Percentiles rank a stretch among this genome's conserved stretches.
Evolutionary conservation across 805 yeast species (phyloP).

Genomic region (Clavispora carvajalis): DNA sequence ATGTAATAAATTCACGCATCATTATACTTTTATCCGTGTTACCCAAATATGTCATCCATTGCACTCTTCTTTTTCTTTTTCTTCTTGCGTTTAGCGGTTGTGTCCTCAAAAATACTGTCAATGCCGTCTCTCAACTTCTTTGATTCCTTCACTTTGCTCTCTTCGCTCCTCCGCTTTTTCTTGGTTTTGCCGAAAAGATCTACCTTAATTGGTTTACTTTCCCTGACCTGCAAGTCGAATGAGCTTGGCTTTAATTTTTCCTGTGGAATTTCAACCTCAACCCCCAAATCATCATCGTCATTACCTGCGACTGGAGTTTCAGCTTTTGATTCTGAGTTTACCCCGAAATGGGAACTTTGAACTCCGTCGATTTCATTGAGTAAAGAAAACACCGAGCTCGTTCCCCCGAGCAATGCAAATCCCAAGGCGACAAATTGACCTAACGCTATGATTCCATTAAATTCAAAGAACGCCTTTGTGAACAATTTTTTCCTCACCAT

Average conservation of each 20-base stretch:
- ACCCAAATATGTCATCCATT: conserved; percentile 76
- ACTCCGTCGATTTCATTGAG: conserved; percentile 18
- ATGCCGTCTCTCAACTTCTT: conserved; percentile 3
- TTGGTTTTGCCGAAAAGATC: no score
- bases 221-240: no score
- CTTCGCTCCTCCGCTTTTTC: not conserved
- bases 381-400: conserved; percentile 39
- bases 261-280: not conserved
- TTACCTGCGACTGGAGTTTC: not conserved
- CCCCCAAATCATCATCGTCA: not conserved
- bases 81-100: conserved; percentile 13
- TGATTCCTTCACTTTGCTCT: not conserved
- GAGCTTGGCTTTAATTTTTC: not conserved
- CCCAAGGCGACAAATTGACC: conserved; percentile 79
- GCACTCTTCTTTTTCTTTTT: conserved; percentile 48
- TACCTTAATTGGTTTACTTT: no score
- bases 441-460: conserved; percentile 61
- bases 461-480: conserved; percentile 50
- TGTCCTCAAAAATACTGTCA: conserved; percentile 10
- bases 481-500: conserved; percentile 31
- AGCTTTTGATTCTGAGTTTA: no score
- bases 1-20: no score
- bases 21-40: not conserved
- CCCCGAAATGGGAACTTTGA: no score
- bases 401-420: conserved; percentile 54